phyloP scores from a whole-genome alignment of 2,329 filamentous ascomycete species.

The Trichoderma sp. region DNA sequence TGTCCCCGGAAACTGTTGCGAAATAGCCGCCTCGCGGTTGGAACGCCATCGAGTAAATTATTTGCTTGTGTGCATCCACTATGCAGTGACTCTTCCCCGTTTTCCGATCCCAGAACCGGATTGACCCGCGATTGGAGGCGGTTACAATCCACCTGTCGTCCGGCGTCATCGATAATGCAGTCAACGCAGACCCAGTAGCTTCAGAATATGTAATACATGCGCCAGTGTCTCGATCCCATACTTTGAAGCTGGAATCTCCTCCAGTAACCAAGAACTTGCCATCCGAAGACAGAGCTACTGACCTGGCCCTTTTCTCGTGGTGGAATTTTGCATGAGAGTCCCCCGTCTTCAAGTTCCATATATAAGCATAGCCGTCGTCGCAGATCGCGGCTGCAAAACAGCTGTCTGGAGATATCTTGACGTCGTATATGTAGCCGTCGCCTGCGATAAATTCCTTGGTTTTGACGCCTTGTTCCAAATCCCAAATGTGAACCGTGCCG shows the following conservation, averaged over 20 bases:
- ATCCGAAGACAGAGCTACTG: not conserved
- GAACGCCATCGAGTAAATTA: not conserved
- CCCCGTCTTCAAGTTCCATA: not conserved
- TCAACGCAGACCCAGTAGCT: too few relatives aligned
- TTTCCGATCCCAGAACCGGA: not conserved
- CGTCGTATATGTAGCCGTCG: not conserved
- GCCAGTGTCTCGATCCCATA: not conserved
- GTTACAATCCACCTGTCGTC: not conserved
- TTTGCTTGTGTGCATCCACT: not conserved
- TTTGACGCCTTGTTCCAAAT: not conserved
- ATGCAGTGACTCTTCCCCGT: not conserved
- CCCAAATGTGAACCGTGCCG: not conserved
- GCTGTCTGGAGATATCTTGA: not conserved
- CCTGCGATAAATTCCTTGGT: not conserved
- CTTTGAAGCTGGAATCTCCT: not conserved
- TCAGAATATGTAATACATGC: too few relatives aligned
- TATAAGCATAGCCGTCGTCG: too few relatives aligned
- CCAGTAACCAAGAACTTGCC: not conserved
- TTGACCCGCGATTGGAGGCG: not conserved
- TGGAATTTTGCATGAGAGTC: too few relatives aligned
- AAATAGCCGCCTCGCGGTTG: not conserved
- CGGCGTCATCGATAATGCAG: not conserved
- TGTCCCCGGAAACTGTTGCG: not conserved
- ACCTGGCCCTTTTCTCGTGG: not conserved
- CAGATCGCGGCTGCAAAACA: not conserved